phyloP scores from a whole-genome alignment of 495 filamentous ascomycete species.

The Penicillium silybi region DNA sequence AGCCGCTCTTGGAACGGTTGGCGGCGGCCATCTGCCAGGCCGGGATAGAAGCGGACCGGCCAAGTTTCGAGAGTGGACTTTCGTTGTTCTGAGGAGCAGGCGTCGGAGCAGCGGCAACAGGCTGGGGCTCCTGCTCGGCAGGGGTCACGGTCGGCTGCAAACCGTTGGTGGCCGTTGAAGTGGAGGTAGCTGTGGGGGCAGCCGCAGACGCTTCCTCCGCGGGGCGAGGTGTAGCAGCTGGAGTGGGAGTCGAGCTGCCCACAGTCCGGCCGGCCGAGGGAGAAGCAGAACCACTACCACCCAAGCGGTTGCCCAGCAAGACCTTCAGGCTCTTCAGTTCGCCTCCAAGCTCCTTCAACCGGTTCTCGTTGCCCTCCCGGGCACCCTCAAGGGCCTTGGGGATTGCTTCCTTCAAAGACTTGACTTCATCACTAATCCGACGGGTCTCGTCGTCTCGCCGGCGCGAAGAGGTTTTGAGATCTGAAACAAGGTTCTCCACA shows the following conservation, averaged over 20 bases:
- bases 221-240: slow-evolving; percentile 27
- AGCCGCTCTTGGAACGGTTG: slow-evolving; percentile 50
- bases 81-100: slow-evolving; percentile 35
- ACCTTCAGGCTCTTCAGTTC: slow-evolving; percentile 93
- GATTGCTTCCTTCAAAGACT: slow-evolving; percentile 73
- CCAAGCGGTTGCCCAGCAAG: slow-evolving; percentile 76
- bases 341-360: slow-evolving; percentile 76
- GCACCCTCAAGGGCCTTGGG: slow-evolving; percentile 84
- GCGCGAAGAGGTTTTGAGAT: slow-evolving; percentile 72
- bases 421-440: slow-evolving; percentile 80
- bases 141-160: slow-evolving; percentile 27
- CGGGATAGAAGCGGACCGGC: slow-evolving; percentile 69
- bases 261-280: slow-evolving; percentile 32
- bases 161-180: slow-evolving; percentile 20
- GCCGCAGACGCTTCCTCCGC: slow-evolving; percentile 20
- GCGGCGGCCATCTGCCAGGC: slow-evolving; percentile 84
- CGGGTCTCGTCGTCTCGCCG: slow-evolving; percentile 81
- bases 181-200: slow-evolving; percentile 19
- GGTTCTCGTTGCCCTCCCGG: slow-evolving; percentile 74
- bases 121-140: slow-evolving; percentile 29
- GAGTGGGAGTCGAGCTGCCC: slow-evolving; percentile 23
- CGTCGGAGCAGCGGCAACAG: slow-evolving; percentile 34
- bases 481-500: slow-evolving; percentile 74
- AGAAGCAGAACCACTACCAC: slow-evolving; percentile 38
- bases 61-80: slow-evolving; percentile 40